Percentiles rank a stretch among this genome's conserved stretches.
Evolutionary conservation across 768 basidiomycete genomes (phyloP).

Genomic region (Amanita jacksonii): DNA sequence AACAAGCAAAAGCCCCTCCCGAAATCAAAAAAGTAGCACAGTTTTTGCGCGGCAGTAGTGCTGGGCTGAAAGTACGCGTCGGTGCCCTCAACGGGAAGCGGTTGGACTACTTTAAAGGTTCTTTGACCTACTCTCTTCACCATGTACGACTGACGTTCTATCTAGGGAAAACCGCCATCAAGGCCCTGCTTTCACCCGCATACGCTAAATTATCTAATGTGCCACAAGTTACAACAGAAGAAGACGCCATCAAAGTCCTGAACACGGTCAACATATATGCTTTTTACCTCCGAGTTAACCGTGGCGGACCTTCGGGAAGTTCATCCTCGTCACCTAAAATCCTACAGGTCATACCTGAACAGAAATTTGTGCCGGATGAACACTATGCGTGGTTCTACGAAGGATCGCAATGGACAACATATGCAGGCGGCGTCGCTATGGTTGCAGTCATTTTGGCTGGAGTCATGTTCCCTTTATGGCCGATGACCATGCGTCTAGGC

Average conservation of each 20-base stretch:
- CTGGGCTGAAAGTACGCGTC: slow-evolving; percentile 81
- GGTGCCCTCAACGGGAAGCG: slow-evolving; percentile 93
- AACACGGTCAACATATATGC: slow-evolving; percentile 68
- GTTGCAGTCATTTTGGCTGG: slow-evolving; percentile 90
- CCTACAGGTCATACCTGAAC: slow-evolving; percentile 73
- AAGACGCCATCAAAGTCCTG: slow-evolving; percentile 63
- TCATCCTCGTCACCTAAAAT: slow-evolving; percentile 69
- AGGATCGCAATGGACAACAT: slow-evolving; percentile 87
- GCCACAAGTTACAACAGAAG: slow-evolving; percentile 62
- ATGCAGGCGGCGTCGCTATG: slow-evolving; percentile 85
- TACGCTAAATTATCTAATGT: slow-evolving; percentile 81
- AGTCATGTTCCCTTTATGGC: slow-evolving; percentile 99
- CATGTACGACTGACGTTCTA: neutral
- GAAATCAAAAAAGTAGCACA: slow-evolving; percentile 77
- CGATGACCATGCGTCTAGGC: slow-evolving; percentile 81
- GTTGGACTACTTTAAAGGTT: slow-evolving; percentile 97
- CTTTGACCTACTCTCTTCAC: slow-evolving; percentile 13
- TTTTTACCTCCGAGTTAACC: slow-evolving; percentile 90
- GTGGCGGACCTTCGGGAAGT: slow-evolving; percentile 54
- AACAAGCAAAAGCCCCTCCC: slow-evolving; percentile 71
- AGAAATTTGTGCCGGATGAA: slow-evolving; percentile 65
- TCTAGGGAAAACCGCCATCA: slow-evolving; percentile 85
- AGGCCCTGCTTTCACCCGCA: slow-evolving; percentile 87
- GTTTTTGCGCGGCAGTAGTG: slow-evolving; percentile 77
- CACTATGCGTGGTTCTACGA: slow-evolving; percentile 98